A percentile compares a stretch with the other conserved stretches of the same genome.
Conservation (phyloP, 768 basidiomycete species). For the Pleurotus ostreatus region DNA sequence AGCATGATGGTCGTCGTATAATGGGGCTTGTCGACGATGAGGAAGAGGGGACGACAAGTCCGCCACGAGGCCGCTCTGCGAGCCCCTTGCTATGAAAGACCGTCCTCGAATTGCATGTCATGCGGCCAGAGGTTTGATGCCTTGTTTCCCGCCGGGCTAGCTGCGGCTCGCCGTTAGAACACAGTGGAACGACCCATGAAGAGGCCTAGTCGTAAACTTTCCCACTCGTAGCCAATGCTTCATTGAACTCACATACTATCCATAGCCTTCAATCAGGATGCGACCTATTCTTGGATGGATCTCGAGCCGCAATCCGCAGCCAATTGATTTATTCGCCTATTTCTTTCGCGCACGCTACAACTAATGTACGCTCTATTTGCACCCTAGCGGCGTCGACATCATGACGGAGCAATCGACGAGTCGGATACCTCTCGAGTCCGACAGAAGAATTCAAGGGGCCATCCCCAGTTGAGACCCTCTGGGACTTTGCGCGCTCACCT, state of each 20-base stretch:
- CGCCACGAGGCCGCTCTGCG: neutral
- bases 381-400: neutral
- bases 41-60: neutral
- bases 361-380: neutral
- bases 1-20: neutral
- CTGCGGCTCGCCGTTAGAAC: neutral
- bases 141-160: neutral
- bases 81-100: neutral
- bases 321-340: no score
- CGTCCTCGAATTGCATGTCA: neutral
- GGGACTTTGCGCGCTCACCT: neutral
- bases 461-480: neutral
- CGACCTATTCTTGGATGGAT: neutral
- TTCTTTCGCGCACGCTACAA: neutral
- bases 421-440: slow-evolving; percentile 3
- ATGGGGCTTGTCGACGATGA: neutral
- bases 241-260: neutral
- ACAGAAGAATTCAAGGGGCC: neutral
- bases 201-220: neutral
- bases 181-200: neutral
- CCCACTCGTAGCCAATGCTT: neutral
- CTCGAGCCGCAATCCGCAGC: neutral
- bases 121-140: neutral
- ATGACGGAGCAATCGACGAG: neutral
- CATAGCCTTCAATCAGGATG: neutral